phyloP scores from a whole-genome alignment of 164 flowering plant species.

The Kingdonia uniflora region DNA sequence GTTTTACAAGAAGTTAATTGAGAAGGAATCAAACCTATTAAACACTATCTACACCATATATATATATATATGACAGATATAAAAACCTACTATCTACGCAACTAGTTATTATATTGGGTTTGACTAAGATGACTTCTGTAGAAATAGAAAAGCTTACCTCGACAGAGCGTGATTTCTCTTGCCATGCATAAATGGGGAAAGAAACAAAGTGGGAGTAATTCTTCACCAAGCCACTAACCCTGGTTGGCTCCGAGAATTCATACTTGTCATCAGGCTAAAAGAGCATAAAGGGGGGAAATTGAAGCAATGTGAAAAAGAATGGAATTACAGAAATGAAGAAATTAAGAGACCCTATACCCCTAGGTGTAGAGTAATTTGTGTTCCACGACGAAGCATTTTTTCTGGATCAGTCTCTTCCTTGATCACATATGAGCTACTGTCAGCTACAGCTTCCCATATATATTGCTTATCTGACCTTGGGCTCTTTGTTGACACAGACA shows the following conservation, averaged over 20 bases:
- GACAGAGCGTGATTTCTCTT: slow-evolving; percentile 86
- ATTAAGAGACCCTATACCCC: slow-evolving; percentile 31
- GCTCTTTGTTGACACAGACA: slow-evolving; percentile 86
- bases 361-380: slow-evolving; percentile 76
- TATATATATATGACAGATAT: too few species aligned
- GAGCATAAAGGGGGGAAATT: slow-evolving; percentile 3
- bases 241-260: slow-evolving; percentile 76
- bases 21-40: too few species aligned
- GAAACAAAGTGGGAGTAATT: slow-evolving; percentile 96
- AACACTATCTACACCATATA: too few species aligned
- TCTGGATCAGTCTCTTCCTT: slow-evolving; percentile 86
- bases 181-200: slow-evolving; percentile 98
- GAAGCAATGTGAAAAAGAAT: background rate
- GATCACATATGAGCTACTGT: slow-evolving; percentile 80
- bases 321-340: background rate
- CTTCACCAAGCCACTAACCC: slow-evolving; percentile 80
- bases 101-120: too few species aligned
- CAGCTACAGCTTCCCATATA: slow-evolving; percentile 87
- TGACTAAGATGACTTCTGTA: too few species aligned
- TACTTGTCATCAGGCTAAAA: slow-evolving; percentile 89
- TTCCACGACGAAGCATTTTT: slow-evolving; percentile 70
- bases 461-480: slow-evolving; percentile 91
- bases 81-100: too few species aligned
- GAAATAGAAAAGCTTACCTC: slow-evolving; percentile 41
- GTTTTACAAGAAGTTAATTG: too few species aligned